Conservation (phyloP, 371 early-diverging fungal species). For the Rhizopus arrhizus region DNA sequence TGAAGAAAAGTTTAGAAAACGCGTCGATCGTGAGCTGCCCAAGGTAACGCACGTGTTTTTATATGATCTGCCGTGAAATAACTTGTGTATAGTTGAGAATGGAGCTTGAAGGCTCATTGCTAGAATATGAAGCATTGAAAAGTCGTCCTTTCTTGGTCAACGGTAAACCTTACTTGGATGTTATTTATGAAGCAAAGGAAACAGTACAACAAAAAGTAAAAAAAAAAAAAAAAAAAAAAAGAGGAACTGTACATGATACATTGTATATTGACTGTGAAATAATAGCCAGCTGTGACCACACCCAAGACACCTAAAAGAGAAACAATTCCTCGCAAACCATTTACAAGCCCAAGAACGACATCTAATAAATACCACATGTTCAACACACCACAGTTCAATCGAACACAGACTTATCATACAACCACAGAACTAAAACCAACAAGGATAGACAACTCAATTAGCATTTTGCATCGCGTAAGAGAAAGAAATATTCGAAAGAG, state of each 20-base stretch:
- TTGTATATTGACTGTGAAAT: not conserved
- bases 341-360: slow-evolving; percentile 21
- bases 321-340: slow-evolving; percentile 15
- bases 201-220: slow-evolving; percentile 17
- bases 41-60: slow-evolving; percentile 23
- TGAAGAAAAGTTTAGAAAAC: slow-evolving; percentile 52
- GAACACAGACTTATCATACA: slow-evolving; percentile 14
- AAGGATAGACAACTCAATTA: slow-evolving; percentile 13
- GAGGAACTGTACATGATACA: not conserved
- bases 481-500: slow-evolving; percentile 33
- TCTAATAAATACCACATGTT: slow-evolving; percentile 20
- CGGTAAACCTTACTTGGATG: slow-evolving; percentile 42
- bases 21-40: slow-evolving; percentile 47
- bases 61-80: not conserved
- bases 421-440: slow-evolving; percentile 8
- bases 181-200: slow-evolving; percentile 20
- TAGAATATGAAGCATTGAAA: slow-evolving; percentile 39
- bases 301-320: slow-evolving; percentile 25
- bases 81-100: slow-evolving; percentile 19
- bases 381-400: slow-evolving; percentile 41
- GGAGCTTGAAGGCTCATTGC: slow-evolving; percentile 42
- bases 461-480: slow-evolving; percentile 39
- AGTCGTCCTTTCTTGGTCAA: slow-evolving; percentile 40
- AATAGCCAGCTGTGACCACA: not conserved
- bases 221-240: slow-evolving; percentile 9